Percentiles rank a stretch among this genome's conserved stretches.
These are phyloP conservation scores for Cadophora sp. DNA, from an alignment of 2,329 filamentous ascomycete species.

Conservation along the genomic window DNA sequence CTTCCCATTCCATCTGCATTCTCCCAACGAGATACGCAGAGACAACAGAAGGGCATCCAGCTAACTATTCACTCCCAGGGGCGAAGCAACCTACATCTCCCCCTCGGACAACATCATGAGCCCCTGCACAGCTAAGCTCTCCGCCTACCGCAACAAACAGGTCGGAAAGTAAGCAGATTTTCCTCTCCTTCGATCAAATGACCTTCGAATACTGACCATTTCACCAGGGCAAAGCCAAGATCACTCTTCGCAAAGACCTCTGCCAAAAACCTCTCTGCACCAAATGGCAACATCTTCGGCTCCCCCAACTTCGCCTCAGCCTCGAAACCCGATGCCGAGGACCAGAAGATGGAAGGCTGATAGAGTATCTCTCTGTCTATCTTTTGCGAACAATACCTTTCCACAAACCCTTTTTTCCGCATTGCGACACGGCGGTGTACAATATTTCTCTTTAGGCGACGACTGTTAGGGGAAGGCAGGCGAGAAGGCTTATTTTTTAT, in stretches of 20 bases:
- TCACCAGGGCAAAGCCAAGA: constrained; percentile 66
- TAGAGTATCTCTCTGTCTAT: constrained; percentile 10
- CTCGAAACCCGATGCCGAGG: constrained; percentile 26
- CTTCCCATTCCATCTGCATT: not conserved
- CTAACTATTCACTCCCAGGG: constrained; percentile 31
- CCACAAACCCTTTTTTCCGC: constrained; percentile 12
- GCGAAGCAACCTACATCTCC: constrained; percentile 66
- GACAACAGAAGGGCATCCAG: constrained; percentile 28
- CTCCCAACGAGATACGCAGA: not conserved
- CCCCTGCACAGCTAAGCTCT: constrained; percentile 83
- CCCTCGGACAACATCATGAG: constrained; percentile 91
- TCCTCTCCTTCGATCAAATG: not conserved
- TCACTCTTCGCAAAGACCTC: constrained; percentile 72
- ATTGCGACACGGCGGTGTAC: constrained; percentile 22
- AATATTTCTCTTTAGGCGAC: constrained; percentile 24
- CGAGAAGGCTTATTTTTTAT: not conserved
- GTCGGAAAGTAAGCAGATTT: constrained; percentile 70
- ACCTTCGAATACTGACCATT: constrained; percentile 3
- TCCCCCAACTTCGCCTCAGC: constrained; percentile 25
- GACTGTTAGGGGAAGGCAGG: not conserved
- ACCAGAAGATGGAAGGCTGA: constrained; percentile 30
- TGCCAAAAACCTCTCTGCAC: constrained; percentile 61
- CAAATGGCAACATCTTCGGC: constrained; percentile 39
- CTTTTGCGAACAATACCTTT: constrained; percentile 2
- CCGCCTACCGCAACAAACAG: constrained; percentile 80